Conservation (phyloP, 2,329 filamentous ascomycete genomes). For the Ceratocystis albifundus region DNA sequence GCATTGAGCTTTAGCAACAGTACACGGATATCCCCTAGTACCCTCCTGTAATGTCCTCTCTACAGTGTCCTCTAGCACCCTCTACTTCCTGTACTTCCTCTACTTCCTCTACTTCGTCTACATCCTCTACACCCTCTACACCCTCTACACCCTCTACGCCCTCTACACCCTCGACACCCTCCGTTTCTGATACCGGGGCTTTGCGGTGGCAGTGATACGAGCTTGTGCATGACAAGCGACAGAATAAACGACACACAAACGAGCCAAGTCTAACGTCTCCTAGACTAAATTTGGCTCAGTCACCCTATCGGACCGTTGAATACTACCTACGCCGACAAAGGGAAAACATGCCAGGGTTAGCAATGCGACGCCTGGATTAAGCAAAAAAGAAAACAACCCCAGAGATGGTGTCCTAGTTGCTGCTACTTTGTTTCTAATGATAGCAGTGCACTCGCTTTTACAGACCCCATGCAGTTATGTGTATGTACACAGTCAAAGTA, state of each 20-base stretch:
- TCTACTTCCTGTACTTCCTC: no score
- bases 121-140: no score
- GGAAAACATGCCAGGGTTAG: background rate
- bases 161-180: background rate
- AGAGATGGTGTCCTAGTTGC: background rate
- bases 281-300: conserved; percentile 2
- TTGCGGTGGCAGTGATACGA: conserved; percentile 13
- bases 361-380: conserved; percentile 4
- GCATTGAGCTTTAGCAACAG: background rate
- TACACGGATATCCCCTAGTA: background rate
- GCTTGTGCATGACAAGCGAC: conserved; percentile 6
- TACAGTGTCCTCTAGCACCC: background rate
- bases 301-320: conserved; percentile 1
- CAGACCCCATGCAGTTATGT: background rate
- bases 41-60: background rate
- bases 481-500: conserved; percentile 5
- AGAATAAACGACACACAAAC: conserved; percentile 6
- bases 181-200: background rate
- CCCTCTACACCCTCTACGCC: no score
- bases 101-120: no score
- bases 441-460: background rate
- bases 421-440: background rate
- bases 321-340: conserved; percentile 9
- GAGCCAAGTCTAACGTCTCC: background rate
- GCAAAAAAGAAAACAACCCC: background rate